Percentiles rank a stretch among this genome's conserved stretches.
Conservation (phyloP, 2,329 filamentous ascomycete genomes). For the Podosphaera fusca region DNA sequence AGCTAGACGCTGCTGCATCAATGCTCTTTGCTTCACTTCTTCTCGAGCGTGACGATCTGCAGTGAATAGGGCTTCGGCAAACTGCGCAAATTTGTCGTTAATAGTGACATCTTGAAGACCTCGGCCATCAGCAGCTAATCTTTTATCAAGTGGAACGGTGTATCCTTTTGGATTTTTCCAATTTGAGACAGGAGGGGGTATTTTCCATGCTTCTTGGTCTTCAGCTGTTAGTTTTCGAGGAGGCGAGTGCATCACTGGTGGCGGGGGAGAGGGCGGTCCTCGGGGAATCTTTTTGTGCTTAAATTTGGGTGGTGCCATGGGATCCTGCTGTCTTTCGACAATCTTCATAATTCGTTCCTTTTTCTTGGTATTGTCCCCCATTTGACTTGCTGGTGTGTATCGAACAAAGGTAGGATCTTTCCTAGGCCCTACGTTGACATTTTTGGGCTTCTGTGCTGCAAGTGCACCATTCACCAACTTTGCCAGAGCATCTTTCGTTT, state of each 20-base stretch:
- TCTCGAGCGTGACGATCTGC: slow-evolving; percentile 88
- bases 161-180: slow-evolving; percentile 99
- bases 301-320: slow-evolving; percentile 93
- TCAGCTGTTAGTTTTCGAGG: slow-evolving; percentile 87
- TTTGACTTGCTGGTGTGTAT: slow-evolving; percentile 90
- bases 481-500: slow-evolving; percentile 68
- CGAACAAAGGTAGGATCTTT: slow-evolving; percentile 82
- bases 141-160: slow-evolving; percentile 86
- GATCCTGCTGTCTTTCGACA: slow-evolving; percentile 77
- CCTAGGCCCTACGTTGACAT: slow-evolving; percentile 57
- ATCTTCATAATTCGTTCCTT: slow-evolving; percentile 97
- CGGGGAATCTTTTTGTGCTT: slow-evolving; percentile 97
- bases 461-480: slow-evolving; percentile 66
- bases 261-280: slow-evolving; percentile 75
- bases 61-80: slow-evolving; percentile 82
- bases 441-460: slow-evolving; percentile 87
- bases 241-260: slow-evolving; percentile 85
- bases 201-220: slow-evolving; percentile 93
- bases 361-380: slow-evolving; percentile 70
- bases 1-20: slow-evolving; percentile 88
- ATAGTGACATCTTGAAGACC: slow-evolving; percentile 84
- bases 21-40: slow-evolving; percentile 73
- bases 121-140: slow-evolving; percentile 77
- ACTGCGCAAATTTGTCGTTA: slow-evolving; percentile 95
- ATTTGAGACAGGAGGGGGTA: slow-evolving; percentile 73